Percentiles rank a stretch among this genome's conserved stretches.
These are phyloP conservation scores for Tetrapisispora fleetii DNA, from an alignment of 805 yeast species.

Conservation along the genomic window DNA sequence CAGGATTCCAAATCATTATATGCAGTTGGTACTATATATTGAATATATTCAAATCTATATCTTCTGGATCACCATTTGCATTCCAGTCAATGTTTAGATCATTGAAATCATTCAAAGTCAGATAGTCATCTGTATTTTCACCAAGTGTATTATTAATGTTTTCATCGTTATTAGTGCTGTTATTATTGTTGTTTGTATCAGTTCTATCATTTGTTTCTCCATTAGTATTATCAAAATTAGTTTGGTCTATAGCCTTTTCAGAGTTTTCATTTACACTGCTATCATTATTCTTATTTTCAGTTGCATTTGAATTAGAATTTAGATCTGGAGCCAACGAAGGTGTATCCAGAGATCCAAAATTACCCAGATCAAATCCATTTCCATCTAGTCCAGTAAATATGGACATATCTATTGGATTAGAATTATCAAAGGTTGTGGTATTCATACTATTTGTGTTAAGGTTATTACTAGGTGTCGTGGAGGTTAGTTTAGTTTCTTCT, in stretches of 20 bases:
- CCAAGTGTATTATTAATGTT: conserved; percentile 5
- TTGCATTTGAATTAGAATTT: conserved; percentile 12
- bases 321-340: conserved; percentile 11
- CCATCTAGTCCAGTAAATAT: conserved; percentile 27
- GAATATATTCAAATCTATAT: conserved; percentile 21
- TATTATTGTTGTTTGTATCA: conserved; percentile 2
- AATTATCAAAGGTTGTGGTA: conserved; percentile 8
- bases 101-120: conserved; percentile 29
- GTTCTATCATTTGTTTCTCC: conserved; percentile 1
- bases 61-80: conserved; percentile 21
- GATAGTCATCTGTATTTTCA: conserved; percentile 24
- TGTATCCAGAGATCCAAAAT: conserved; percentile 6
- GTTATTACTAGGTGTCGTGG: background rate
- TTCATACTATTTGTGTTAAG: background rate
- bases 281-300: background rate
- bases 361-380: conserved; percentile 20
- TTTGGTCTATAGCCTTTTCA: conserved; percentile 3
- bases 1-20: background rate
- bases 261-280: conserved; percentile 3
- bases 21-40: conserved; percentile 9
- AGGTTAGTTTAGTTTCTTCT: background rate
- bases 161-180: background rate
- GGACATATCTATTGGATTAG: conserved; percentile 24
- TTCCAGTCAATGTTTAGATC: conserved; percentile 30
- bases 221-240: background rate